These are phyloP conservation scores for Beauveria sp. DNA, from an alignment of 2,329 filamentous ascomycete species.

Conservation along the genomic window DNA sequence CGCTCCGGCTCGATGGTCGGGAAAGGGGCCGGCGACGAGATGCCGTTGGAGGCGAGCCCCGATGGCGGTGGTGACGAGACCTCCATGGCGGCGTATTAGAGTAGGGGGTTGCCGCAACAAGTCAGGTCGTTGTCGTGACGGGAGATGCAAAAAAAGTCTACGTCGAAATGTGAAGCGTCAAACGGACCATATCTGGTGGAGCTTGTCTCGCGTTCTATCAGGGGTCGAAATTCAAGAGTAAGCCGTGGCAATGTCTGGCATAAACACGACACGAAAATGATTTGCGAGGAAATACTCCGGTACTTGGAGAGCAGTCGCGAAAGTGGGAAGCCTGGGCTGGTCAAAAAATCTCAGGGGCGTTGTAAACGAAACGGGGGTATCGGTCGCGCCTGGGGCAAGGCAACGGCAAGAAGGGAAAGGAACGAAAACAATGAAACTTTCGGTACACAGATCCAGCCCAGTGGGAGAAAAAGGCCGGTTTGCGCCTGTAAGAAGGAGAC, in stretches of 20 bases:
- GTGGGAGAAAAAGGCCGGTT: neutral
- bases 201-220: neutral
- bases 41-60: conserved; percentile 39
- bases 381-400: conserved; percentile 1
- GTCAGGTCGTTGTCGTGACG: neutral
- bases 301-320: neutral
- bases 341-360: conserved; percentile 9
- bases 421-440: neutral
- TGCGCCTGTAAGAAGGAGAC: neutral
- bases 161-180: neutral
- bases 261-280: neutral
- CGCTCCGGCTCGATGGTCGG: conserved; percentile 57
- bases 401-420: neutral
- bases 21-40: conserved; percentile 35
- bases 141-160: neutral
- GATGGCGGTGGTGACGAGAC: conserved; percentile 39
- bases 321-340: neutral
- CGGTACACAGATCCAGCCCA: neutral
- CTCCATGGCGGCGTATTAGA: conserved; percentile 38
- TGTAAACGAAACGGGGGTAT: conserved; percentile 10
- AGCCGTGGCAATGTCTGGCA: neutral
- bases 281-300: neutral
- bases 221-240: neutral
- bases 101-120: neutral
- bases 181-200: conserved; percentile 8